Base-by-base conservation (phyloP, 2,329 filamentous ascomycete genomes). In the Xylaria multiplex region DNA sequence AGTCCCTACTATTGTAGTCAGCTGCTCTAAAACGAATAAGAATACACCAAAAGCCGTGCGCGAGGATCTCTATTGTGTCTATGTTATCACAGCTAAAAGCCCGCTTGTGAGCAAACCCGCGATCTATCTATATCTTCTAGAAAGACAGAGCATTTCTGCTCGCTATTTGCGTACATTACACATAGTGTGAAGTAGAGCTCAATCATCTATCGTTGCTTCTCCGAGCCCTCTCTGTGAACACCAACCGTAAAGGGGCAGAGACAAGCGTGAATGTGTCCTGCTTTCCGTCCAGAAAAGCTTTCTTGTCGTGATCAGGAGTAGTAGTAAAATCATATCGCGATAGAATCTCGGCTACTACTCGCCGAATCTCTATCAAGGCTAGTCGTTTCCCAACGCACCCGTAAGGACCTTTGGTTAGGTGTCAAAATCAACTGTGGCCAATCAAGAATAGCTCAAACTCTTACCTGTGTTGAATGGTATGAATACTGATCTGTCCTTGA, bases 361-460 rank as follows among this genome's bases (percentile, higher is more conserved):
- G 48, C 22, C 62, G 55, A n/a, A 64, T 42, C 55, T 59, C 55
- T 32, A 72, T 66, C 24, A 71, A 64, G 3, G 68, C 71, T 24
- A 76, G 22, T 9, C 69, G 66, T 55, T 74, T 74, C 3, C 74
- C 73, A 4, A 68, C 62, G 32, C 73, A 76, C 9, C 49, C 32
- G 27, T 69, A 73, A 1, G 64, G 42, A 1, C 72, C 67, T 59
- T 11, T 22, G 9, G 3, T 42, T 67, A 24, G 11, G 27, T 5
- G 35, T 65, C 37, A 19, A 35, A 60, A n/a, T 48, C 45, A 40
- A 11, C 19, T 48, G 19, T 13, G 9, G 22, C 45, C 6, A 4
- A 48, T 30, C 0, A 37, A 37, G 13, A 45, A 57, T 19, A 2
- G 37, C 30, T 53, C 42, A n/a, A 6, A 19, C 2, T 50, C 24